A percentile compares a stretch with the other conserved stretches of the same genome.
phyloP scores from a whole-genome alignment of 352 stramenopile genomes.

The Pythium brassicae region DNA sequence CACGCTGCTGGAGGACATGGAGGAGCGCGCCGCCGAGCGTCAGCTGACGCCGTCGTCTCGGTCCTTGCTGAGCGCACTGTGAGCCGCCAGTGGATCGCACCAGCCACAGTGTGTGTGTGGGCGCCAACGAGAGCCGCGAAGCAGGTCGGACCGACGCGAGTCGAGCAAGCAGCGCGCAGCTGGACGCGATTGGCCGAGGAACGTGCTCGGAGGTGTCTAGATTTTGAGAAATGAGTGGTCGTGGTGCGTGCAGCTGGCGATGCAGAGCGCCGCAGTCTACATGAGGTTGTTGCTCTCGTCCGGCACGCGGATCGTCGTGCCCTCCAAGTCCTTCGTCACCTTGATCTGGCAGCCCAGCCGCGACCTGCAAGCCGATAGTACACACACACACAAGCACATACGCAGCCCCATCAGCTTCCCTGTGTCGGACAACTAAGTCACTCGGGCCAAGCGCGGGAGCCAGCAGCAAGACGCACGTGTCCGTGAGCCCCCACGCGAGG shows the following conservation, averaged over 20 bases:
- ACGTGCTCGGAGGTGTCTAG: neutral
- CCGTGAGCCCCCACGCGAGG: constrained; percentile 90
- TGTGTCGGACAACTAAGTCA: too few relatives aligned
- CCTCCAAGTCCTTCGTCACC: constrained; percentile 84
- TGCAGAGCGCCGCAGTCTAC: constrained; percentile 27
- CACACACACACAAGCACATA: too few relatives aligned
- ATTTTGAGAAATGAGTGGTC: neutral
- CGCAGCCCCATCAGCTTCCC: too few relatives aligned
- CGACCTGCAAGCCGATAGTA: constrained; percentile 23
- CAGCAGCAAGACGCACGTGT: constrained; percentile 67
- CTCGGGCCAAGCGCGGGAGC: too few relatives aligned
- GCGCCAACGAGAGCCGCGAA: too few relatives aligned
- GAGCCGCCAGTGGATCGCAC: too few relatives aligned
- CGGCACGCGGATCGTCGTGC: constrained; percentile 82
- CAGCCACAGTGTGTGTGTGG: too few relatives aligned
- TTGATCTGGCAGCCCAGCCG: constrained; percentile 90
- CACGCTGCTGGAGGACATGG: constrained; percentile 40
- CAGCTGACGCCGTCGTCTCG: constrained; percentile 5
- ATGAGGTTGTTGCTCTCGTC: constrained; percentile 89
- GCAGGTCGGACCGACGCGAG: neutral
- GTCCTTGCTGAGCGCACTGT: constrained; percentile 4
- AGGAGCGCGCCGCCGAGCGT: constrained; percentile 19
- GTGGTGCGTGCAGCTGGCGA: neutral
- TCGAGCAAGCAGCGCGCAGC: neutral
- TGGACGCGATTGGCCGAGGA: neutral